Evolutionary conservation across 768 basidiomycete species (phyloP).

Genomic region (Pluteus cervinus): DNA sequence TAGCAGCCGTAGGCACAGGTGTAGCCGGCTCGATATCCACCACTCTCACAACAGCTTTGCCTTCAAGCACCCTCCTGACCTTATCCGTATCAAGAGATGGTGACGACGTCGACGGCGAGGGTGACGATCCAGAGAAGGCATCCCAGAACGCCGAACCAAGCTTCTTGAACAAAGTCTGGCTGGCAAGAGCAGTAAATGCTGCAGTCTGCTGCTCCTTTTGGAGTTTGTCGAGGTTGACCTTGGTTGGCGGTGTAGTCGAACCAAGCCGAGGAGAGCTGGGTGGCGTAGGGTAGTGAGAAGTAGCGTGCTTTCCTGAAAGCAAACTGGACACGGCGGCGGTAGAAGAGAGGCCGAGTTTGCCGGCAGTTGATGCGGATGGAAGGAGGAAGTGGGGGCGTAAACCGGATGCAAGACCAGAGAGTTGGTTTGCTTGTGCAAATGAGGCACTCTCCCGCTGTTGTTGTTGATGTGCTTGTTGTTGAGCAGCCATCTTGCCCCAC

Average conservation of each 20-base stretch:
- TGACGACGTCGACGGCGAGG: conserved; percentile 17
- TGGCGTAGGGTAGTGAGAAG: conserved; percentile 33
- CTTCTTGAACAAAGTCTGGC: conserved; percentile 67
- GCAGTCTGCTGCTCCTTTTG: conserved; percentile 37
- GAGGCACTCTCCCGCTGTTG: conserved; percentile 25
- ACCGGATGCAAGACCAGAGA: conserved; percentile 32
- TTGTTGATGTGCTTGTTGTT: conserved; percentile 42
- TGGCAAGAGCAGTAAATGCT: conserved; percentile 67
- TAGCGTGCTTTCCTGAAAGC: conserved; percentile 43
- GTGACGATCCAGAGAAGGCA: conserved; percentile 60
- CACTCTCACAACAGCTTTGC: conserved; percentile 71
- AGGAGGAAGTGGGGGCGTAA: conserved; percentile 35
- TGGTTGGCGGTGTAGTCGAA: conserved; percentile 21
- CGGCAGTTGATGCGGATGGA: conserved; percentile 12
- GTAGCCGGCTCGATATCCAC: conserved; percentile 61
- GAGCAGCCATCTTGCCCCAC: conserved; percentile 86
- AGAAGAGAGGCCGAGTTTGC: conserved; percentile 8
- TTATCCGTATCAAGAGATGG: conserved; percentile 66
- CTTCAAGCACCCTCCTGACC: conserved; percentile 75
- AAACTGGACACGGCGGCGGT: conserved; percentile 22
- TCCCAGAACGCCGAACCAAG: conserved; percentile 83
- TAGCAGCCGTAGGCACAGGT: not conserved
- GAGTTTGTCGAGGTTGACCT: conserved; percentile 16
- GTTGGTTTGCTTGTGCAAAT: conserved; percentile 18
- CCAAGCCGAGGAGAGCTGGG: conserved; percentile 35